Evolutionary conservation across 139 green algal genomes (phyloP).

Genomic region (Edaphochlamys debaryana): DNA sequence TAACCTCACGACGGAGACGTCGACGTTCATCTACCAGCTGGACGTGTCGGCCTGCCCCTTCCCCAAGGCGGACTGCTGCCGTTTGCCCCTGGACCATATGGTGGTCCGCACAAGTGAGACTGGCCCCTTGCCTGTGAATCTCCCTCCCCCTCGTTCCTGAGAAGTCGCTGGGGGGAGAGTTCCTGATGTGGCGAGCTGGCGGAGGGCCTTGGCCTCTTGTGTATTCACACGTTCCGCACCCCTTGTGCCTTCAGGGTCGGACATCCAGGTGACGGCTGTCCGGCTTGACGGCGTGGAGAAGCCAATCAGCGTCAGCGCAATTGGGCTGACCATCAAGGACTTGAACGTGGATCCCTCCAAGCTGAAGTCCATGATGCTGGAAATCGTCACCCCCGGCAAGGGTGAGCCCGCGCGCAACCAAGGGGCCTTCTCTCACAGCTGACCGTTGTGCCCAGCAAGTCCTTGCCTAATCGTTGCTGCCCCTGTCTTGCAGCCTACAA

Average conservation of each 20-base stretch:
- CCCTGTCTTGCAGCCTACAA: slow-evolving; percentile 3
- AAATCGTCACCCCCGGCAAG: background rate
- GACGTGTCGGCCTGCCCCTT: slow-evolving; percentile 34
- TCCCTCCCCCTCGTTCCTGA: too few relatives aligned
- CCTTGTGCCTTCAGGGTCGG: background rate
- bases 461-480: too few relatives aligned
- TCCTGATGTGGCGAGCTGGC: too few relatives aligned
- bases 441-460: too few relatives aligned
- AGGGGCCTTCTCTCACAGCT: too few relatives aligned
- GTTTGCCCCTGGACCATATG: slow-evolving; percentile 37
- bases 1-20: background rate
- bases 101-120: slow-evolving; percentile 41
- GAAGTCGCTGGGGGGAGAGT: too few relatives aligned
- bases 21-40: slow-evolving; percentile 28
- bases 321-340: slow-evolving; percentile 23
- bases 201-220: too few relatives aligned
- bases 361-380: background rate
- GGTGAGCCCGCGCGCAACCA: background rate
- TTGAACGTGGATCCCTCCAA: slow-evolving; percentile 4
- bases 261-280: background rate
- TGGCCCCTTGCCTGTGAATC: background rate
- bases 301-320: slow-evolving; percentile 7
- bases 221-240: too few relatives aligned
- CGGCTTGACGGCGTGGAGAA: background rate
- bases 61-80: slow-evolving; percentile 35